Percentiles rank a stretch among this genome's conserved stretches.
Evolutionary conservation across 371 early-diverging fungal species (phyloP).

Genomic region (Apophysomyces elegans): DNA sequence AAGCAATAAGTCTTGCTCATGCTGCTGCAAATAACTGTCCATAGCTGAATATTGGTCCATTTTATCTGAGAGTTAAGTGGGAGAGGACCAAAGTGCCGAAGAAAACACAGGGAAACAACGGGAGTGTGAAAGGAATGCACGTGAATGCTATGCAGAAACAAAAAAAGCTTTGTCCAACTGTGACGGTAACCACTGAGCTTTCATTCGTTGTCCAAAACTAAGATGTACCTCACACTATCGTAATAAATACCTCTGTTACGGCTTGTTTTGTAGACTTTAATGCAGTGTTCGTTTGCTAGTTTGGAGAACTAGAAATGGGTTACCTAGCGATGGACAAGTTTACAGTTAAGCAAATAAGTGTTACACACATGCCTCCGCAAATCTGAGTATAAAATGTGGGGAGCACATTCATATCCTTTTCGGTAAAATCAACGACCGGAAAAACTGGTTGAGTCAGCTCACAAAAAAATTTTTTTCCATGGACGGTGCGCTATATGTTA

Average conservation of each 20-base stretch:
- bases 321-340: no score
- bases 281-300: no score
- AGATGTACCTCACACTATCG: no score
- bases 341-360: not conserved
- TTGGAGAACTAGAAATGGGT: no score
- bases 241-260: no score
- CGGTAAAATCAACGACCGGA: not conserved
- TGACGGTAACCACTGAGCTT: not conserved
- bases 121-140: constrained; percentile 16
- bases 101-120: constrained; percentile 15
- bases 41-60: not conserved
- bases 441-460: no score
- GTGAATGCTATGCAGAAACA: constrained; percentile 15
- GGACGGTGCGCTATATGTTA: no score
- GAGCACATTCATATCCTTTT: not conserved
- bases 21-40: constrained; percentile 6
- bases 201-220: no score
- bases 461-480: no score
- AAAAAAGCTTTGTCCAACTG: not conserved
- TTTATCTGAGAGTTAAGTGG: not conserved
- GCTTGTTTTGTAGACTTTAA: no score
- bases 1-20: not conserved
- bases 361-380: constrained; percentile 8
- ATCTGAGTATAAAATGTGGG: not conserved
- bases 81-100: constrained; percentile 7